A percentile compares a stretch with the other conserved stretches of the same genome.
phyloP scores from a whole-genome alignment of 1,284 basidiomycete genomes.

The Meira miltonrushii region DNA sequence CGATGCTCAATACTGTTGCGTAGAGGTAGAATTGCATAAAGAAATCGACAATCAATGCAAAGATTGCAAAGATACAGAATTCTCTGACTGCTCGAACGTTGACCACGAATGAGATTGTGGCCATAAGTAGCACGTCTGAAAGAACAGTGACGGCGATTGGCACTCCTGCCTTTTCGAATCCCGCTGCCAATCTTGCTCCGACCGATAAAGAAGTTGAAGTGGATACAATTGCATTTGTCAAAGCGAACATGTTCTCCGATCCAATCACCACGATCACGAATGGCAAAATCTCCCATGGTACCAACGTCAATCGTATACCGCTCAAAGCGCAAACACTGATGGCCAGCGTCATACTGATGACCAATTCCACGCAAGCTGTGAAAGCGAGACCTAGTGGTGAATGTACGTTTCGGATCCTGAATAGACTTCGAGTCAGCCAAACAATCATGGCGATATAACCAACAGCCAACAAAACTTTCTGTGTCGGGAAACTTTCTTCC shows the following conservation, averaged over 20 bases:
- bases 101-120: slow-evolving; percentile 70
- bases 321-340: slow-evolving; percentile 81
- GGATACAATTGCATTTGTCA: slow-evolving; percentile 80
- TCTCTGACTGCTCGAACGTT: slow-evolving; percentile 74
- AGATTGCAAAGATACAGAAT: slow-evolving; percentile 87
- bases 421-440: slow-evolving; percentile 73
- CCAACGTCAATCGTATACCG: slow-evolving; percentile 76
- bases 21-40: slow-evolving; percentile 90
- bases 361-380: slow-evolving; percentile 83
- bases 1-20: slow-evolving; percentile 79
- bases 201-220: slow-evolving; percentile 85
- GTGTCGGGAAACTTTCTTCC: slow-evolving; percentile 2
- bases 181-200: slow-evolving; percentile 83
- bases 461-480: slow-evolving; percentile 63
- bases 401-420: slow-evolving; percentile 61
- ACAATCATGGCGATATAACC: slow-evolving; percentile 74
- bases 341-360: slow-evolving; percentile 85
- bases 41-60: slow-evolving; percentile 91
- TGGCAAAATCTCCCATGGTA: slow-evolving; percentile 80
- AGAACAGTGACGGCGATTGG: slow-evolving; percentile 88
- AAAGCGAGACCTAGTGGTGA: slow-evolving; percentile 85
- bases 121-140: slow-evolving; percentile 75
- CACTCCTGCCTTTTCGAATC: slow-evolving; percentile 77
- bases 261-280: slow-evolving; percentile 93
- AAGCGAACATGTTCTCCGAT: slow-evolving; percentile 92